Conservation (phyloP, 1,284 basidiomycete species). For the Sporisorium scitamineum region DNA sequence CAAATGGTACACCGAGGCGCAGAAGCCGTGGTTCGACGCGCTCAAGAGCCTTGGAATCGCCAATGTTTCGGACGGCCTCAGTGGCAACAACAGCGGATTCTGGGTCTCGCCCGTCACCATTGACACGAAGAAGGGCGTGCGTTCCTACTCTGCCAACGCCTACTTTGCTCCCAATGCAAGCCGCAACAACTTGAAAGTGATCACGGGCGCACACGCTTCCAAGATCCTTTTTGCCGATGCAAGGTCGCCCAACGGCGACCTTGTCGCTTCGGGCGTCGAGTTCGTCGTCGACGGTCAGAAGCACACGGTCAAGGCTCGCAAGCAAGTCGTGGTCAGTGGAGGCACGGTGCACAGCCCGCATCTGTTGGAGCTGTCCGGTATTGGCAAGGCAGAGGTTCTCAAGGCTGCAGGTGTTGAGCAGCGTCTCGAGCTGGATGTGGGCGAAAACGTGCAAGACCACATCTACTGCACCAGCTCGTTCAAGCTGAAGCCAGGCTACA, state of each 20-base stretch:
- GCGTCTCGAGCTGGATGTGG: conserved; percentile 70
- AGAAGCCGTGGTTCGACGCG: conserved; percentile 52
- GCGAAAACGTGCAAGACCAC: conserved; percentile 74
- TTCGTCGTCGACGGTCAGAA: conserved; percentile 58
- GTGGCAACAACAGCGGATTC: conserved; percentile 53
- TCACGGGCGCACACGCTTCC: conserved; percentile 51
- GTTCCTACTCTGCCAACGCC: conserved; percentile 51
- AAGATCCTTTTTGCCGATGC: conserved; percentile 37
- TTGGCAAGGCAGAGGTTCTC: conserved; percentile 45
- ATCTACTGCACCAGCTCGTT: conserved; percentile 67
- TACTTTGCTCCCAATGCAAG: conserved; percentile 51
- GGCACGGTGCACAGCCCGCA: conserved; percentile 71
- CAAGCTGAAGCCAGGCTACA: conserved; percentile 56
- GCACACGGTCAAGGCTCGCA: conserved; percentile 67
- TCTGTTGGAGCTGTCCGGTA: conserved; percentile 58
- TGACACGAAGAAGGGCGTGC: conserved; percentile 34
- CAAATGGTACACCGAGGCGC: conserved; percentile 57
- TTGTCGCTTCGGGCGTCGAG: conserved; percentile 60
- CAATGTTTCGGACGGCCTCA: conserved; percentile 40
- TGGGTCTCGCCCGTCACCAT: conserved; percentile 54
- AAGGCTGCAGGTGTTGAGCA: conserved; percentile 40
- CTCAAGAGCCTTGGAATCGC: conserved; percentile 49
- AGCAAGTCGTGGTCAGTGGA: conserved; percentile 72
- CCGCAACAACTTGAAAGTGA: conserved; percentile 52
- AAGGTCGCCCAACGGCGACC: conserved; percentile 21